Base-by-base conservation (phyloP, 2,329 filamentous ascomycete species). In the Monosporascus ibericus region DNA sequence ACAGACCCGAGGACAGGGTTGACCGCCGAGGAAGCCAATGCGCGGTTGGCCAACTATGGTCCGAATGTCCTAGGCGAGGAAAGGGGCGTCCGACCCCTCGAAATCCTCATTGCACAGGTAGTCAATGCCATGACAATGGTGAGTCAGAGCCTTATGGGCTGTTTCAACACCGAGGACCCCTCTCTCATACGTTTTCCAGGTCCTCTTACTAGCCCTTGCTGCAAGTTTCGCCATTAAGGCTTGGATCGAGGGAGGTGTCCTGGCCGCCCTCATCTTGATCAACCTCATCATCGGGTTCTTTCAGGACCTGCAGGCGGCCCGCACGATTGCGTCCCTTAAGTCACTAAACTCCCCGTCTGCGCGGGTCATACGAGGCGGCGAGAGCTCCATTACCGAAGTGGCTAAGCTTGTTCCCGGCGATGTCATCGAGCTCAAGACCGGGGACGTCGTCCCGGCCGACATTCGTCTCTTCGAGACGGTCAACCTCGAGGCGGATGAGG, bases 401-500 rank as follows among this genome's bases (percentile, higher is more conserved):
- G 78, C 80, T 59, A 70, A 68, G 14, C 72, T 88, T 38, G 85
- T 88, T 44, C 78, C 77, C 48, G 87, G 86, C 50, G 86, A 90
- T 58, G 68, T 90, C 48, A 81, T 85, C 53, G 70, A 74, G 49
- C 76, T 84, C 57, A 78, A 73, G 57, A 83, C 81, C 42, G 86
- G 86, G 57, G 85, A 88, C 65, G 82, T 87, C 48, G 77, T 88
- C 37, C 85, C 86, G 5, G 86, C 86, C 36, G 86, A 90, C 68
- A 71, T 88, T 48, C 79, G 85, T 55, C 72, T 85, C 20, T 68
- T 85, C 55, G 78, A 85, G 56, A 80, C 79, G 52, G 82, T 90
- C 70, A 92, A 92, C 67, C 72, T 90, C 54, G 86, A 86, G 48
- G 87, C 86, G 57, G 88, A 95, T 55, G 86, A 90, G 68, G 85